A percentile compares a stretch with the other conserved stretches of the same genome.
Evolutionary conservation across 192 early-diverging fungal genomes (phyloP).

Genomic region (Chytriomyces confervae): DNA sequence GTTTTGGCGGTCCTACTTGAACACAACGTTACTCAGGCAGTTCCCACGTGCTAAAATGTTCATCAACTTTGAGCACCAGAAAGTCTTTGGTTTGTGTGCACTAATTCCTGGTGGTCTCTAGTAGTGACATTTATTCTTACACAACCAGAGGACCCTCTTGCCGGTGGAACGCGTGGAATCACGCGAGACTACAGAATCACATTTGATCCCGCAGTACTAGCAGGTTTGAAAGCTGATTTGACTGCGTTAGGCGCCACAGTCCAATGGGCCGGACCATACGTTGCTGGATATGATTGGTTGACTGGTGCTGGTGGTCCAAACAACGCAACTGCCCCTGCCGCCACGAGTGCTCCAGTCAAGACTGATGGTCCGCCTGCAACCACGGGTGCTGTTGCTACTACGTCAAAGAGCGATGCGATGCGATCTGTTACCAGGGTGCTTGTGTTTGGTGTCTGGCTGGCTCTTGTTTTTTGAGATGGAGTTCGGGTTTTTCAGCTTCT

Average conservation of each 20-base stretch:
- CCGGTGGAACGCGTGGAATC: constrained; percentile 9
- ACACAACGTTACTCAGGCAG: constrained; percentile 1
- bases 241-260: not conserved
- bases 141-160: not conserved
- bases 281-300: constrained; percentile 20
- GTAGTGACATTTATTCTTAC: not conserved
- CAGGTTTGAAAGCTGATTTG: constrained; percentile 28
- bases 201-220: constrained; percentile 11
- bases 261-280: constrained; percentile 17
- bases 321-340: not conserved
- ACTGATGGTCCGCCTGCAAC: too few relatives aligned
- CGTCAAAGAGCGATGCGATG: too few relatives aligned
- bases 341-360: too few relatives aligned
- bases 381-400: too few relatives aligned
- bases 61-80: constrained; percentile 18
- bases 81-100: too few relatives aligned
- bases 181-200: constrained; percentile 35
- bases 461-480: too few relatives aligned
- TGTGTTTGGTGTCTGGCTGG: too few relatives aligned
- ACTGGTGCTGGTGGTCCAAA: not conserved
- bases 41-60: constrained; percentile 34
- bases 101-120: too few relatives aligned
- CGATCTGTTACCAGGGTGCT: too few relatives aligned
- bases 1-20: constrained; percentile 33
- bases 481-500: too few relatives aligned